Base-by-base conservation (phyloP, 2,329 filamentous ascomycete genomes). In the Chalara sp. region DNA sequence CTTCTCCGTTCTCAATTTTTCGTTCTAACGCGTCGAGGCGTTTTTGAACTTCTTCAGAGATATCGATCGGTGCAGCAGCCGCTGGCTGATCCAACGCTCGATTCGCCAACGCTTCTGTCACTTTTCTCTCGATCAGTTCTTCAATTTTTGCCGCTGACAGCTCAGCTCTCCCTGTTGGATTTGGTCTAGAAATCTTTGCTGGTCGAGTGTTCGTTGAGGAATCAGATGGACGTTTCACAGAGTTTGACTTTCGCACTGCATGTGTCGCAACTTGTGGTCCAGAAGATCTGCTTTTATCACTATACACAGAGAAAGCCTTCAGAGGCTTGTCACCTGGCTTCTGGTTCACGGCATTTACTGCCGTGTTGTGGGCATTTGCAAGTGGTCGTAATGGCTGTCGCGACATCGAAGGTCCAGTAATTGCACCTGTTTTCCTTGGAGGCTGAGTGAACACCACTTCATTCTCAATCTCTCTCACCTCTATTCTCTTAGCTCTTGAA, bases 391-490 rank as follows among this genome's bases (percentile, higher is more conserved):
- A 70, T 7, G 92, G 89, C 65, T 96, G 90, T 12, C 92, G 79
- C 49, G 75, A 71, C 10, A 76, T 69, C 31, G 65, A 63, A 3
- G 69, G 58, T 6, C 72, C 73, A 4, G 68, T 62, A n/a, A 72
- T 50, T 13, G 56, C 70, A 57, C 58, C 67, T 61, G 47, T 70
- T n/a, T 77, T 73, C 50, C 81, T 78, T 31, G 85, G 81, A 50
- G 81, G 78, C 49, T 87, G 84, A 65, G 87, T 89, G 72, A 89
- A 95, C 40, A 96, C 84, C 4, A 95, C 86, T 64, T 96, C 90
- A 63, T 97, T 97, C 68, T 97, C 92, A 52, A 96, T 88, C 67
- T 97, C 93, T 47, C 89, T 85, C 8, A 96, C 86, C 67, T 97
- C 92, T 59, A 97, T 96, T 63, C 95, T 89, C 74, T 96, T 96